A percentile compares a stretch with the other conserved stretches of the same genome.
phyloP scores from a whole-genome alignment of 495 filamentous ascomycete species.

The Tuber umbilicatum region DNA sequence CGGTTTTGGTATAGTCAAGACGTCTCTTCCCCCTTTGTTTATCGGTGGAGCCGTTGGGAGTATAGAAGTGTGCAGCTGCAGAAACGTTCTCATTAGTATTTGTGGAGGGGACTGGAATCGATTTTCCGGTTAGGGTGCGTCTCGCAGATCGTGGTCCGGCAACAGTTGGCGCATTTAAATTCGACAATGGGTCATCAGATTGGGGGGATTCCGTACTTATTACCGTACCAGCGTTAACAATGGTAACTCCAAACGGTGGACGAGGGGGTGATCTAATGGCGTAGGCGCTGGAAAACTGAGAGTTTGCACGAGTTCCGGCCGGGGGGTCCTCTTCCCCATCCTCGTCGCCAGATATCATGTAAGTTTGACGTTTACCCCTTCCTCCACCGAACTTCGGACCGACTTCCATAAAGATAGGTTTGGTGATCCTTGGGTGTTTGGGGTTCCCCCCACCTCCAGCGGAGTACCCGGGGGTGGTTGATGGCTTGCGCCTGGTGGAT shows the following conservation, averaged over 20 bases:
- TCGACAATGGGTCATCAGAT: constrained; percentile 3
- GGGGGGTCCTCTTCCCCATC: background rate
- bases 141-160: background rate
- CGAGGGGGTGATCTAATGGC: background rate
- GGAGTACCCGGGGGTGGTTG: background rate
- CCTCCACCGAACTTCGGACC: background rate
- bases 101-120: background rate
- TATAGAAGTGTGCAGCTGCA: background rate
- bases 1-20: background rate
- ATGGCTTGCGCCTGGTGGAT: background rate
- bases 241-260: background rate
- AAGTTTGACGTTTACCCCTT: constrained; percentile 1
- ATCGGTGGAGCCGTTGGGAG: background rate
- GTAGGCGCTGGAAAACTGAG: background rate
- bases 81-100: background rate
- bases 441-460: background rate
- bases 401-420: background rate
- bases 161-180: background rate
- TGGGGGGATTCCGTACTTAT: background rate
- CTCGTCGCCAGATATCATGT: background rate
- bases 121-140: background rate
- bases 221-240: background rate
- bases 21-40: background rate
- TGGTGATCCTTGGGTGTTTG: background rate
- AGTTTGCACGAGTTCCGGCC: background rate